Evolutionary conservation across 306 rosid species (phyloP), one percentile per base, ranked within the genome.

Genomic region (Castanea crenata): DNA sequence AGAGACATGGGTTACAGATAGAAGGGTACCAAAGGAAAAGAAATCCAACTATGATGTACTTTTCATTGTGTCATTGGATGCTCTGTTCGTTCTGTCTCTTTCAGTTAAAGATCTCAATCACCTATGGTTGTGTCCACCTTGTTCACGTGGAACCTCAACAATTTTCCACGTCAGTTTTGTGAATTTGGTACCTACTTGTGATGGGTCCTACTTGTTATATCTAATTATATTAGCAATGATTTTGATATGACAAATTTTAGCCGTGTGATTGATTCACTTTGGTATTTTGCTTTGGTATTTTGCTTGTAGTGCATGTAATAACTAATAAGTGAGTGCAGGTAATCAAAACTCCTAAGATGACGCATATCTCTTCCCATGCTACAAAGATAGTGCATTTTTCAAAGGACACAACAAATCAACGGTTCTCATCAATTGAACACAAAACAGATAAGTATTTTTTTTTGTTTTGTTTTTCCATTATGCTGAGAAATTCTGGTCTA

Each of bases 51-150:
- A 51, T 72, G 34, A 19, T 67, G 41, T 10, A 18, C 72, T 27
- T 0, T 19, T 7, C 4, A 34, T 56, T 78, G 70, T 69, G 68
- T 80, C 84, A 74, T 84, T 25, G 87, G 87, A 80, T 84, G 80
- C 84, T 76, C 79, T 72, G 83, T 35, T 76, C 76, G 73, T 51
- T 19, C 5, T 12, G 79, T 80, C 81, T 18, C 79, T 80, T 70
- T 76, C 81, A 32, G 69, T 56, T 55, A 35, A 35, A 4, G 25
- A 35, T n/a, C 23, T 35, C 72, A 10, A 49, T 68, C 72, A 10
- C 72, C 54, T 68, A 14, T 35, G 51, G 35, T 68, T 11, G 72
- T 20, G 72, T 68, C 18, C 72, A 35, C 72, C 52, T 1, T 35
- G 16, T 68, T 68, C 72, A 38, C 46, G 11, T 68, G 72, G 72